These are phyloP conservation scores for Penicillium oxalicum DNA, from an alignment of 2,329 filamentous ascomycete genomes.

Conservation along the genomic window DNA sequence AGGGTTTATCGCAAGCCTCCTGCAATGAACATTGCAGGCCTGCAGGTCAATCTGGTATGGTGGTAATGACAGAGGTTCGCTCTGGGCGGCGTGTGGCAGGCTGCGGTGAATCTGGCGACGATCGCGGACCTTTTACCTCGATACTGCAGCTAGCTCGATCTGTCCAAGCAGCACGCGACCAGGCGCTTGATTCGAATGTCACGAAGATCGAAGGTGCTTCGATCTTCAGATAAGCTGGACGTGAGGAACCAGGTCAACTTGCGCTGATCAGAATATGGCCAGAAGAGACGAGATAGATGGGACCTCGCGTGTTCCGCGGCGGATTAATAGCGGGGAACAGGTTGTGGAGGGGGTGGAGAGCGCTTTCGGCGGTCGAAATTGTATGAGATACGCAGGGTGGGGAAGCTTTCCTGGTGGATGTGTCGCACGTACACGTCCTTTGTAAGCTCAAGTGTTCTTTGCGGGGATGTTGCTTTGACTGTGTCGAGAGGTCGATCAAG, in stretches of 20 bases:
- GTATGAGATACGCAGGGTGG: no score
- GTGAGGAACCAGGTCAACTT: not conserved
- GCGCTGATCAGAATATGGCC: not conserved
- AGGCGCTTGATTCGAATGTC: not conserved
- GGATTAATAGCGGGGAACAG: conserved; percentile 2
- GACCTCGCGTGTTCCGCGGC: not conserved
- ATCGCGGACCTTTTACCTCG: not conserved
- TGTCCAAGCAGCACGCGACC: conserved; percentile 1
- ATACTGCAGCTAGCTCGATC: not conserved
- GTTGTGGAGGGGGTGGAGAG: not conserved
- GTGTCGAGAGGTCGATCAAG: no score
- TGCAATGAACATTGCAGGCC: conserved; percentile 35
- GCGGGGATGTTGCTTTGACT: no score
- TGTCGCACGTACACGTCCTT: no score
- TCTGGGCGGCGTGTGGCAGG: conserved; percentile 17
- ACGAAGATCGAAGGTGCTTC: not conserved
- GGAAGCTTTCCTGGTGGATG: no score
- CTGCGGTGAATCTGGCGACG: not conserved
- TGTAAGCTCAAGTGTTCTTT: no score
- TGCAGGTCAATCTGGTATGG: conserved; percentile 1
- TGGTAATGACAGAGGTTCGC: conserved; percentile 12
- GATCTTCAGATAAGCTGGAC: no score
- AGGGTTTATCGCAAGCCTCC: conserved; percentile 9
- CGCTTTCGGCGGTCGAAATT: not conserved
- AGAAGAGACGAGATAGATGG: no score